phyloP scores from a whole-genome alignment of 2,329 filamentous ascomycete species.

The Ramularia endophylla region DNA sequence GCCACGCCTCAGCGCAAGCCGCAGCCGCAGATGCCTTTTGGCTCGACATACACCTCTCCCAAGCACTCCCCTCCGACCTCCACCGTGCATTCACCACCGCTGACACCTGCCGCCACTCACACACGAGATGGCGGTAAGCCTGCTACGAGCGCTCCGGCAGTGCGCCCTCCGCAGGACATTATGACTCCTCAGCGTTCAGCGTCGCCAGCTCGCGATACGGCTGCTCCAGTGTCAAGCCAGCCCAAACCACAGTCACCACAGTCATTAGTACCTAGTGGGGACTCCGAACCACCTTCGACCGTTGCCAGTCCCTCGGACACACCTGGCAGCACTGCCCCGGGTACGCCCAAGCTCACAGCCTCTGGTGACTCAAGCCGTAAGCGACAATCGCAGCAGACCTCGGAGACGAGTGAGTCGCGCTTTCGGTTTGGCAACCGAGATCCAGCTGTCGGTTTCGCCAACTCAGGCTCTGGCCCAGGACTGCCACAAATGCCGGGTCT shows the following conservation, averaged over 20 bases:
- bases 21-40: constrained; percentile 36
- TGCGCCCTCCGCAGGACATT: constrained; percentile 42
- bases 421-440: constrained; percentile 80
- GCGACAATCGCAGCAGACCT: constrained; percentile 50
- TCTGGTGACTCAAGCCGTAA: constrained; percentile 69
- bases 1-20: constrained; percentile 29
- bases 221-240: constrained; percentile 35
- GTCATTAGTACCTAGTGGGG: constrained; percentile 50
- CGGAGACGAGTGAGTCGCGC: constrained; percentile 49
- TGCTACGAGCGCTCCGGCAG: constrained; percentile 24
- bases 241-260: constrained; percentile 50
- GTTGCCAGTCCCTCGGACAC: constrained; percentile 59
- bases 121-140: constrained; percentile 47
- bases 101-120: constrained; percentile 76
- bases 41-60: constrained; percentile 47
- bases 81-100: constrained; percentile 77
- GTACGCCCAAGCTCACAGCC: constrained; percentile 56
- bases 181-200: constrained; percentile 58
- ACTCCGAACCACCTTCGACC: constrained; percentile 48
- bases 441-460: constrained; percentile 48
- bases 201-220: constrained; percentile 27
- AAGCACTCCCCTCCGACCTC: constrained; percentile 61
- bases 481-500: constrained; percentile 14
- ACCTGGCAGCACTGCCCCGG: constrained; percentile 44
- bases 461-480: constrained; percentile 36